Base-by-base conservation (phyloP, 768 basidiomycete genomes). In the Kwoniella europaea region DNA sequence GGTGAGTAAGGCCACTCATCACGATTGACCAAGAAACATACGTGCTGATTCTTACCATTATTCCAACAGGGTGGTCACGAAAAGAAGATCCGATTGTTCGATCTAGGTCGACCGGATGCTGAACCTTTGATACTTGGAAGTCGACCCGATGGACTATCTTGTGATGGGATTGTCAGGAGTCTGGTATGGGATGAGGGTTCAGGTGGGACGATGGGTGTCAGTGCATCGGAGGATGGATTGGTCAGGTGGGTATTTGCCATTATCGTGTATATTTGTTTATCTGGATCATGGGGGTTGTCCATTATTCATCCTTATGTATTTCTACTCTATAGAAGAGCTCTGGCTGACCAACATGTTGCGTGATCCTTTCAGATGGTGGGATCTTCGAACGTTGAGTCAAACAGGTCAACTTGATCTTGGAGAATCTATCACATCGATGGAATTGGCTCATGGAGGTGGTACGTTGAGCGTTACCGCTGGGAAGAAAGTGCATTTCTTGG, bases 81-180 rank as follows among this genome's bases (percentile, higher is more conserved):
- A 84, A 98, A 98, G 88, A 96, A 93, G 85, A 91, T 96, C 62
- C 88, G 97, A 74, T 89, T 98, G 80, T 99, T 97, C 82, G 93
- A 98, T 85, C 88, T 99, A 54, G 86, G 86, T 64, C 86, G 90
- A 59, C 92, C 94, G 57, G 93, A 96, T 76, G 92, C 92, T 29
- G 92, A 93, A 71, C 92, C 94, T 22, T 88, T 92, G 76, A 88
- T 93, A 74, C 88, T 97, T 65, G 86, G 86, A 50, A 91, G 77
- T 80, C 86, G 74, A 87, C 89, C 71, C 65, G 86, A 53, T 35
- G 83, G 85, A 4, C 80, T 88, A 44, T 89, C 92, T 13, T 94
- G 96, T 82, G 92, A 94, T 1, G 94, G 94, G 57, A 92, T 89
- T 7, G 88, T 99, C 67, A 93, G 93, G 85, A 94, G 92, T 78